Evolutionary conservation across 441 rosid species (phyloP), one percentile per base, ranked within the genome.

Genomic region (Populus hybrid): DNA sequence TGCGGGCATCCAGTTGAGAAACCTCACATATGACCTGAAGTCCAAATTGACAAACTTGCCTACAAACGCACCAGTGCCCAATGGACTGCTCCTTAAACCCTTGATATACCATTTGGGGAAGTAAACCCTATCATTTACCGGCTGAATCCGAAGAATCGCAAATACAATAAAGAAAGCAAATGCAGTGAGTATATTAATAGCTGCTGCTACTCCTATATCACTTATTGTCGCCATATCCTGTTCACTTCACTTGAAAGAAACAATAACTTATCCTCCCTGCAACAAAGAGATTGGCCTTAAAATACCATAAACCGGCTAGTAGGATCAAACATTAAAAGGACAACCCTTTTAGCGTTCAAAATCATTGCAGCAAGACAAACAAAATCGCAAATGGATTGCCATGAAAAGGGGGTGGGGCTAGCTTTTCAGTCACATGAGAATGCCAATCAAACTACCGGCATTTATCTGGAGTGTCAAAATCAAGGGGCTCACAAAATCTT

Each of bases 1-100:
- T 3, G 73, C 90, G 3, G 89, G 89, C 89, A 88, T 86, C 90
- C 90, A 88, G 61, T 79, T 81, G 59, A 88, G 78, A 72, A 88
- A 88, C 69, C 40, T 82, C 8, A 78, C 0, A 61, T 88, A 88
- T 4, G 90, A 83, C 40, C 85, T 75, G 78, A 75, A 79, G 79
- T 88, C 90, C 79, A 86, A 76, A 77, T 88, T 88, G 50, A 88
- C 84, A 63, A 86, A 69, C 78, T 81, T 88, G 57, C 82, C 78
- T 12, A 79, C 83, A 67, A 83, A 79, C 21, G 90, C 75, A 10
- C 89, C 88, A 0, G 79, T 53, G 4, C 80, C 74, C 14, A 80
- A 32, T 18, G 90, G 86, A 69, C 88, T 86, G 77, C 61, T 76
- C 68, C 90, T 80, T 76, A 85, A 65, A n/a, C 86, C 86, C 80